Evolutionary conservation across 495 filamentous ascomycete genomes (phyloP).

Genomic region (Margaritispora aquatica): DNA sequence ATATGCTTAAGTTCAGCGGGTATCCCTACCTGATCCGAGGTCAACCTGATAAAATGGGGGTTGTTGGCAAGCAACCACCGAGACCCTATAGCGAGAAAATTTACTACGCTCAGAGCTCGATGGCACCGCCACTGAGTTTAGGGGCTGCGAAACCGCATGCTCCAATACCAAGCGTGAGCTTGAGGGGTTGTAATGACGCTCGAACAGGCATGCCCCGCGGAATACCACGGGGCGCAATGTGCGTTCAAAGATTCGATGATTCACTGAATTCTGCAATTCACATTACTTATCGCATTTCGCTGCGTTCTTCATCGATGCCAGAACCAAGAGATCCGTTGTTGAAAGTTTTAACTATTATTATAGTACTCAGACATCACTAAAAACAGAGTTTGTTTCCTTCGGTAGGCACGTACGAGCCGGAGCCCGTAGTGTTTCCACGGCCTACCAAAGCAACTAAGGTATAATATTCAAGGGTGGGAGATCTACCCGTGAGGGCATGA

Average conservation of each 20-base stretch:
- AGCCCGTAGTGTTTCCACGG: not conserved
- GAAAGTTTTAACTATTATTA: conserved; percentile 55
- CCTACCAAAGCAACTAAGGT: conserved; percentile 3
- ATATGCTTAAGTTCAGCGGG: too few relatives aligned
- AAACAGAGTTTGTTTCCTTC: conserved; percentile 29
- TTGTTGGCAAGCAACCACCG: conserved; percentile 48
- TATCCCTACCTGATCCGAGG: too few relatives aligned
- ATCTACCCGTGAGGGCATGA: not conserved
- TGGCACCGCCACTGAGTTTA: conserved; percentile 41
- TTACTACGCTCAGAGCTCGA: conserved; percentile 39
- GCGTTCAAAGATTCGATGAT: conserved; percentile 70
- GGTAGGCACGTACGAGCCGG: conserved; percentile 24
- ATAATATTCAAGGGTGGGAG: not conserved
- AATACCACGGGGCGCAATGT: conserved; percentile 62
- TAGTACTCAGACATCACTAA: conserved; percentile 31
- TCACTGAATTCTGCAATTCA: conserved; percentile 71
- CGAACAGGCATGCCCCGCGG: conserved; percentile 59
- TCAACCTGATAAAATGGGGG: conserved; percentile 41
- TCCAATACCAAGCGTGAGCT: conserved; percentile 45
- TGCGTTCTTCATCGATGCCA: conserved; percentile 69
- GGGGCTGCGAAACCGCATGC: conserved; percentile 29
- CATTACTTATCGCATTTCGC: conserved; percentile 70
- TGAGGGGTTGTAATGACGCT: conserved; percentile 52
- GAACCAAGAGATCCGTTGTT: conserved; percentile 69
- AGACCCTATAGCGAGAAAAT: conserved; percentile 24